Base-by-base conservation (phyloP, 2,329 filamentous ascomycete species). In the Cadophora gregata region DNA sequence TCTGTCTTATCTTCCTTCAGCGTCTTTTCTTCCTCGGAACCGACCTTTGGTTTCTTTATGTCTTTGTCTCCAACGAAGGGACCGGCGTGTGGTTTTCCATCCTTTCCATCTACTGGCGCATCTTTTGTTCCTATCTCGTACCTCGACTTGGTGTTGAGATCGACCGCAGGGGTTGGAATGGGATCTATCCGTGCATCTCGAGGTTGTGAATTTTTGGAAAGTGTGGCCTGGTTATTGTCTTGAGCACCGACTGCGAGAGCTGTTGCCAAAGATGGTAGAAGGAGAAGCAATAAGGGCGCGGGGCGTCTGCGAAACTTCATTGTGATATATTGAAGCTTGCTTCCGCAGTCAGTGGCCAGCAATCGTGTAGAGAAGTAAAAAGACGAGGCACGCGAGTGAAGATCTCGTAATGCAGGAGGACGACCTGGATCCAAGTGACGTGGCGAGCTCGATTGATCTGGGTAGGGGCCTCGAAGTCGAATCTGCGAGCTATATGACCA, bases 71-170 rank as follows among this genome's bases (percentile, higher is more conserved):
- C 88, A 65, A 94, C 88, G 75, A 88, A 90, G 6, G 96, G 96
- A 1, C 96, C 96, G 24, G 90, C 88, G 77, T 97, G 95, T 56
- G 96, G 96, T 81, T 94, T 96, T 58, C 96, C 96, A 80, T 98
- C 96, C 74, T 91, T 90, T 55, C 94, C 94, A 77, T 98, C 96
- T 24, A 97, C 90, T 0, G 95, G 95, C 64, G 92, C 93, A 81
- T 96, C 90, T 78, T 93, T 93, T 61, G 88, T 89, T 62, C 87
- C 88, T 71, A 76, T 64, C 48, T 74, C 73, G 50, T 68, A 71
- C 53, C 74, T 74, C 12, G 72, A 62, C 59, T 82, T 80, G 1
- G 76, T 66, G 71, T 68, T 75, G 5, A 73, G 53, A 53, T 74
- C 74, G 42, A 72, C 62, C 16, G 73, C 25, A 36, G 71, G 67